Evolutionary conservation across 2,329 filamentous ascomycete species (phyloP).

Genomic region (Ophiostoma fasciatum): DNA sequence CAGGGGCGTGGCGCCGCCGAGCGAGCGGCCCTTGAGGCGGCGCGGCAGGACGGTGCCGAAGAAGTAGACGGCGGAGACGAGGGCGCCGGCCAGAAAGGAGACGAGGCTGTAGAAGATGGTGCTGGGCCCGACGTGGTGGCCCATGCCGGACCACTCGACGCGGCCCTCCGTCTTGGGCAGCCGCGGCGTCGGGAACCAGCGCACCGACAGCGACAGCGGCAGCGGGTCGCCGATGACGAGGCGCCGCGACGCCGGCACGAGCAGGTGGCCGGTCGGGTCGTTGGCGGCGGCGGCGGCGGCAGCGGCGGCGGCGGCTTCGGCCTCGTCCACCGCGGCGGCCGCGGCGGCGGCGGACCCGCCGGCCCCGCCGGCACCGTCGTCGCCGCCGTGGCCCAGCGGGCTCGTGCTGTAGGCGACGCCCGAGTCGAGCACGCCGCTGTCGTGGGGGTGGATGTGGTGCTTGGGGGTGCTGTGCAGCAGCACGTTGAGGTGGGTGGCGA

Average conservation of each 20-base stretch:
- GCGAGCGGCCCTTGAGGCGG: slow-evolving; percentile 31
- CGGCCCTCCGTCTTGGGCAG: slow-evolving; percentile 53
- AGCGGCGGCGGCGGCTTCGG: slow-evolving; percentile 2
- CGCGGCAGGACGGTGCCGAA: slow-evolving; percentile 43
- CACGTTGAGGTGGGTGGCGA: slow-evolving; percentile 81
- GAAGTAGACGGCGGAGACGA: slow-evolving; percentile 43
- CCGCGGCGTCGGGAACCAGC: slow-evolving; percentile 70
- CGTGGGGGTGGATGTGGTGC: slow-evolving; percentile 46
- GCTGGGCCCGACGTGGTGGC: slow-evolving; percentile 47
- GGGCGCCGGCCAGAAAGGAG: slow-evolving; percentile 40
- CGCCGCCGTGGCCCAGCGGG: slow-evolving; percentile 40
- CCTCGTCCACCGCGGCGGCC: slow-evolving; percentile 17
- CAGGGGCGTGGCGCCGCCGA: slow-evolving; percentile 43
- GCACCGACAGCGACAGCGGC: slow-evolving; percentile 62
- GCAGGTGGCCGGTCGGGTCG: background rate
- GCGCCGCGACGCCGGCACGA: slow-evolving; percentile 30
- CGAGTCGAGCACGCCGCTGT: slow-evolving; percentile 70
- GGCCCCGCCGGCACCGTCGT: no score
- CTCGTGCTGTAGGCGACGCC: slow-evolving; percentile 77
- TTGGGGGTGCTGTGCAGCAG: slow-evolving; percentile 58
- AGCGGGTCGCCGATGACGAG: slow-evolving; percentile 80
- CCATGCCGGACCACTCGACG: slow-evolving; percentile 51
- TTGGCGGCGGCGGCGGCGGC: background rate
- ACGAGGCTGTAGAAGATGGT: slow-evolving; percentile 48
- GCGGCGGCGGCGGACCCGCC: no score